These are phyloP conservation scores for Lactarius quietus DNA, from an alignment of 768 basidiomycete genomes.

Conservation along the genomic window DNA sequence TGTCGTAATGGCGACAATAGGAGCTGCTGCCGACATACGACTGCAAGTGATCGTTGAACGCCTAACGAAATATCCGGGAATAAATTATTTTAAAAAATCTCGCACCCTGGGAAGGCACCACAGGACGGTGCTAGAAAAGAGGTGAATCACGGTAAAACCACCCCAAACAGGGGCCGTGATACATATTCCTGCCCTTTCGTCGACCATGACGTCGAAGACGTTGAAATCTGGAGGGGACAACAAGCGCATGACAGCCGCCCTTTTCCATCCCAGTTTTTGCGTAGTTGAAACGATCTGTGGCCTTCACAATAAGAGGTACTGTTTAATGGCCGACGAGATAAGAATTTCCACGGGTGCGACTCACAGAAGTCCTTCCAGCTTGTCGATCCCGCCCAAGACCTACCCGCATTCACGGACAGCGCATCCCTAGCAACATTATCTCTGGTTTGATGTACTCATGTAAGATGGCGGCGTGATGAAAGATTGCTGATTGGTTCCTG, in stretches of 20 bases:
- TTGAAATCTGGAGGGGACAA: slow-evolving; percentile 35
- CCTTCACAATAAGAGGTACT: slow-evolving; percentile 42
- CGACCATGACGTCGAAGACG: slow-evolving; percentile 76
- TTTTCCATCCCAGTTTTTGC: slow-evolving; percentile 53
- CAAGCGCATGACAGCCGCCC: slow-evolving; percentile 40
- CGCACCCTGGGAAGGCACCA: slow-evolving; percentile 62
- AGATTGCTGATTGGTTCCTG: slow-evolving; percentile 49
- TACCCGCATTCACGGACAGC: slow-evolving; percentile 34
- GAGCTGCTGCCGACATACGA: slow-evolving; percentile 62
- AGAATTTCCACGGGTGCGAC: slow-evolving; percentile 7
- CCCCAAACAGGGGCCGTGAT: slow-evolving; percentile 56
- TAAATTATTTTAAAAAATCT: not conserved
- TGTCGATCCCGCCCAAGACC: not conserved
- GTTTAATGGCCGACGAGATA: no score
- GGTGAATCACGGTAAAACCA: slow-evolving; percentile 56
- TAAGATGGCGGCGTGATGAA: slow-evolving; percentile 55
- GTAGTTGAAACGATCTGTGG: slow-evolving; percentile 41
- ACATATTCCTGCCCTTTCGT: slow-evolving; percentile 55
- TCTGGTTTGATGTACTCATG: slow-evolving; percentile 33
- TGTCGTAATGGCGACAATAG: slow-evolving; percentile 68
- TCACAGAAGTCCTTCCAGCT: not conserved
- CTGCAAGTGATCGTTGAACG: slow-evolving; percentile 31
- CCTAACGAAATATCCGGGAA: not conserved
- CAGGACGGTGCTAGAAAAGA: slow-evolving; percentile 45
- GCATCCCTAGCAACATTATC: slow-evolving; percentile 32